Evolutionary conservation across 805 yeast species (phyloP), one percentile per base, ranked within the genome.

Genomic region (Metschnikowia corniflorae): DNA sequence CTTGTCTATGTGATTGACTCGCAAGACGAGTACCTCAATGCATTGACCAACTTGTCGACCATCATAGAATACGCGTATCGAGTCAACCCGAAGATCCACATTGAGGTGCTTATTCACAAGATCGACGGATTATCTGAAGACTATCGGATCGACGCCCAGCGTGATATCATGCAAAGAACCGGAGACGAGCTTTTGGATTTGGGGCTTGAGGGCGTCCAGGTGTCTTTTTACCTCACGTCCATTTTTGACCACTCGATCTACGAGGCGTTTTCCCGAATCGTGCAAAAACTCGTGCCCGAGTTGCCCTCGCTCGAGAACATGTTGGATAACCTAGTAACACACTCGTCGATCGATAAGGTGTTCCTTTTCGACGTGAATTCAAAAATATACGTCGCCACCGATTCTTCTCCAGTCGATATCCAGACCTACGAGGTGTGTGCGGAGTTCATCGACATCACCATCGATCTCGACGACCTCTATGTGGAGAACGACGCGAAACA

Each of bases 351-450:
- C 43, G 98, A 93, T 48, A 93, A 93, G 65, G 91, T 93, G 14
- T 93, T 89, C 52, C 59, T 93, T 39, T 91, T 93, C 53, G 98
- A 93, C 56, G 78, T 91, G 17, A 85, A 86, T 53, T 84, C 96
- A 13, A 93, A 93, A 57, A 86, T 93, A 15, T 93, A 91, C 56
- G 88, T 91, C 32, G 96, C 97, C 5, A 91, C 97, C 0, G 98
- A 93, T 58, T 85, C 96, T 0, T 80, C 89, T 2, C 97, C 97
- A 0, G 96, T 91, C 26, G 97, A 91, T 61, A 83, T 87, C 26
- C 95, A 88, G 54, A 86, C 94, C 0, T 93, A 93, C 57, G 97
- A 93, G 58, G 95, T 91, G 2, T 93, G 97, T 60, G 94, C 97
- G 0, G 97, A 93, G 54, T 93, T 93, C 54, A 91, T 93, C 30